These are phyloP conservation scores for Cardamine resedifolia DNA, from an alignment of 345 rosid genomes.

Conservation along the genomic window DNA sequence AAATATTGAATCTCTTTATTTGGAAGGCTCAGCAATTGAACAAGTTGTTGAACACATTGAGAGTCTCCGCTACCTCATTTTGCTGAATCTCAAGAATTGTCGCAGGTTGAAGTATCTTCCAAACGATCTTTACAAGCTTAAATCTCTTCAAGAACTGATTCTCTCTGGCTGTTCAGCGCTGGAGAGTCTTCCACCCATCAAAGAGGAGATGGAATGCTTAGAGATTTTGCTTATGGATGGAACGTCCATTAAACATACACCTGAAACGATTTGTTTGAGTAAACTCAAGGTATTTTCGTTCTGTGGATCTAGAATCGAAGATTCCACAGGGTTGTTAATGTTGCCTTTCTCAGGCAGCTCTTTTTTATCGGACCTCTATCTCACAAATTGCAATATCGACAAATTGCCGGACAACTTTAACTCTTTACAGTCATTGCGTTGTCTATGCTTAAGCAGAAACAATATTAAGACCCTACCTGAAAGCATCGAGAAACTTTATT, in stretches of 20 bases:
- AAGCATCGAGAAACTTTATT: conserved; percentile 28
- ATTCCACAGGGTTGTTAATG: conserved; percentile 3
- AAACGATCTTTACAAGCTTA: conserved; percentile 28
- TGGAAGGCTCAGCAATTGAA: conserved; percentile 32
- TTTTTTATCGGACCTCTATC: conserved; percentile 16
- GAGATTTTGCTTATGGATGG: conserved; percentile 39
- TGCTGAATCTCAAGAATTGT: conserved; percentile 35
- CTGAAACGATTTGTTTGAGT: conserved; percentile 1
- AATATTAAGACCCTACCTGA: conserved; percentile 32
- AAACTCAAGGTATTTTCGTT: conserved; percentile 28
- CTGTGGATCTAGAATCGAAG: conserved; percentile 18
- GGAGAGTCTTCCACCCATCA: conserved; percentile 29
- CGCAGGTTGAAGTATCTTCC: conserved; percentile 25
- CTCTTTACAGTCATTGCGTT: not conserved
- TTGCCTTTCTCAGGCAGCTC: conserved; percentile 13
- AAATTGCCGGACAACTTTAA: conserved; percentile 19
- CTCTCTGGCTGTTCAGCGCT: conserved; percentile 28
- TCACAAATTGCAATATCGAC: conserved; percentile 6
- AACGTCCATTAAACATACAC: conserved; percentile 14
- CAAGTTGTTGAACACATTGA: conserved; percentile 24
- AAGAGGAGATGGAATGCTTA: conserved; percentile 27
- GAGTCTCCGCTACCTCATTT: conserved; percentile 15
- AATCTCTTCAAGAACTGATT: conserved; percentile 35
- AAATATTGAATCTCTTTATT: conserved; percentile 14
- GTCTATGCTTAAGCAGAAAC: conserved; percentile 36